Evolutionary conservation across 2,329 filamentous ascomycete species (phyloP).

Genomic region (Diaporthe eres): DNA sequence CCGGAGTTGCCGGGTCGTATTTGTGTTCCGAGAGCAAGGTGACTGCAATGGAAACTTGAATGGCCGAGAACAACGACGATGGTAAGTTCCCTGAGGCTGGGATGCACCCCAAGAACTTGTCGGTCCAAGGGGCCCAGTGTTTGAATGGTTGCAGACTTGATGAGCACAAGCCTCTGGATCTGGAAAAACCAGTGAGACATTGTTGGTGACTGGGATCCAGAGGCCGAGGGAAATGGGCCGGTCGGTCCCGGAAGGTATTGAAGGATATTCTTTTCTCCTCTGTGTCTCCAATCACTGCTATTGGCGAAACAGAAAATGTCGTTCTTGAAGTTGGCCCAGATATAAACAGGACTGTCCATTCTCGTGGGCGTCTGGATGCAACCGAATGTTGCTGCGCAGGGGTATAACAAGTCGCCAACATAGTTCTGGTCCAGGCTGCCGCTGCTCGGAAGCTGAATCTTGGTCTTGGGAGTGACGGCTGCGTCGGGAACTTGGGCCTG

Average conservation of each 20-base stretch:
- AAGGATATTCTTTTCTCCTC: neutral
- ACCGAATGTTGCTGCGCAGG: neutral
- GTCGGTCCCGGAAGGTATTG: neutral
- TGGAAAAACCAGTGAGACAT: neutral
- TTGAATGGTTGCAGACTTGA: neutral
- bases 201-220: neutral
- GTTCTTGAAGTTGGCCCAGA: neutral
- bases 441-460: neutral
- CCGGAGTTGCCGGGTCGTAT: accelerated
- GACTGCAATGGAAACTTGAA: neutral
- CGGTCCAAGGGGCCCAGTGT: neutral
- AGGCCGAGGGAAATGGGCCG: neutral
- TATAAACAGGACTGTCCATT: neutral
- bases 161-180: neutral
- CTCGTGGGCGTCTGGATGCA: neutral
- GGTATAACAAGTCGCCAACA: neutral
- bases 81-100: neutral
- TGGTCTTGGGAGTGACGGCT: neutral
- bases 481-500: neutral
- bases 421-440: neutral
- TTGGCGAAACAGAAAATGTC: neutral
- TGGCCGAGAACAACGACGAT: neutral
- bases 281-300: too few species aligned
- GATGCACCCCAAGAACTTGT: neutral
- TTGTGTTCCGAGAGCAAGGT: neutral